Evolutionary conservation across 2,329 filamentous ascomycete genomes (phyloP), one percentile per base, ranked within the genome.

Genomic region (Monosporascus sp.): DNA sequence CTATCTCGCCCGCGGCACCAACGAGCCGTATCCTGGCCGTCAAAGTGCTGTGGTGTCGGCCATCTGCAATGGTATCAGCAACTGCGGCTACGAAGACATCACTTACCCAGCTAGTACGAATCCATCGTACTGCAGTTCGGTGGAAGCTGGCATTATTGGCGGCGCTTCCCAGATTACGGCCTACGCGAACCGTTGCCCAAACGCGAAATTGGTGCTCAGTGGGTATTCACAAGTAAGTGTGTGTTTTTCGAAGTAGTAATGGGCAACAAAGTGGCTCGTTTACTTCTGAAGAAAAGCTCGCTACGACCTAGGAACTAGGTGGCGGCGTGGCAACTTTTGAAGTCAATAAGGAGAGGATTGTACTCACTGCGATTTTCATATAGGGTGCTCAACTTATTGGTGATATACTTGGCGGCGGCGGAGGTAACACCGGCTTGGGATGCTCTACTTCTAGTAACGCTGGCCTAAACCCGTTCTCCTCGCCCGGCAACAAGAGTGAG

Each of bases 381-480:
- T 9, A 76, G 54, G 74, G 73, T 47, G 68, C 63, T 2, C 70
- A 74, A 2, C 64, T 76, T 14, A 57, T 71, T 18, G 65, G 70
- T 44, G 71, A 72, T 54, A 63, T 73, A 25, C 57, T 72, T 6
- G 67, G 65, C 43, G 66, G 67, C 9, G 67, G 67, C 11, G 69
- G 68, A 20, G 70, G 70, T 18, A 62, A 57, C 7, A 69, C 67
- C 53, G 70, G 68, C 48, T 54, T 70, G 24, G 63, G 55, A 17
- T 72, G 69, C 49, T 58, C 61, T 31, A 61, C 65, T 51, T 51
- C 56, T 14, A 7, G 49, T 14, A 65, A 57, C 25, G 44, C 60
- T 8, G 64, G 62, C 1, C 50, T 72, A 18, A 63, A 67, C 52
- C 54, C 60, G 9, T 48, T 58, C 9, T 62, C 59, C 31, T 56